These are phyloP conservation scores for cucumber (Cucumis sativus) DNA, from an alignment of 306 rosid species.

Conservation along the genomic window DNA sequence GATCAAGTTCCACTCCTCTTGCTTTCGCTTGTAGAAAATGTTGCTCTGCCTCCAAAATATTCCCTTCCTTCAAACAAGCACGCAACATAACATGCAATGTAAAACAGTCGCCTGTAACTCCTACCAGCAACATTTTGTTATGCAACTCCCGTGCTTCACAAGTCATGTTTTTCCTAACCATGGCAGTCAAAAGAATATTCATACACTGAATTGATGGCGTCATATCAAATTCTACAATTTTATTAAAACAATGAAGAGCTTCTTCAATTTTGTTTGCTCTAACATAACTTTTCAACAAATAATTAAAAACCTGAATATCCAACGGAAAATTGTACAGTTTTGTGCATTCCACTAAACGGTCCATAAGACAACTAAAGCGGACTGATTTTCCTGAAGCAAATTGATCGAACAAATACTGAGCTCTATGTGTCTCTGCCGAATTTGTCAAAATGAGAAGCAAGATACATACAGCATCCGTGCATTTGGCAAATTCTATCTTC, in stretches of 20 bases:
- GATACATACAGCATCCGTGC: slow-evolving; percentile 33
- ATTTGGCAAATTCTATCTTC: slow-evolving; percentile 22
- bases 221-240: slow-evolving; percentile 32
- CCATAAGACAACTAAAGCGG: slow-evolving; percentile 22
- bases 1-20: slow-evolving; percentile 41
- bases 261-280: slow-evolving; percentile 36
- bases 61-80: slow-evolving; percentile 36
- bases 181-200: slow-evolving; percentile 38
- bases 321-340: slow-evolving; percentile 26
- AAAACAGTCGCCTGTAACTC: slow-evolving; percentile 30
- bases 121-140: slow-evolving; percentile 34
- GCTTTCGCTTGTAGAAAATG: slow-evolving; percentile 24
- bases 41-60: slow-evolving; percentile 32
- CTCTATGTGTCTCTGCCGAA: slow-evolving; percentile 6
- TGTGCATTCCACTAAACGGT: slow-evolving; percentile 27
- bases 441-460: slow-evolving; percentile 40
- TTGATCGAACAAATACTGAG: slow-evolving; percentile 23
- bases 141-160: slow-evolving; percentile 22
- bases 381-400: slow-evolving; percentile 23
- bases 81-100: slow-evolving; percentile 39
- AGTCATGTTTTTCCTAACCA: slow-evolving; percentile 44
- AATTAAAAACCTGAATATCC: slow-evolving; percentile 34
- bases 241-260: slow-evolving; percentile 38
- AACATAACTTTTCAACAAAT: slow-evolving; percentile 43
- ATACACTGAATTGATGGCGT: slow-evolving; percentile 25